Evolutionary conservation across 225 moss, liverwort and hornwort genomes (phyloP).

Genomic region (Marchantia polymorpha): DNA sequence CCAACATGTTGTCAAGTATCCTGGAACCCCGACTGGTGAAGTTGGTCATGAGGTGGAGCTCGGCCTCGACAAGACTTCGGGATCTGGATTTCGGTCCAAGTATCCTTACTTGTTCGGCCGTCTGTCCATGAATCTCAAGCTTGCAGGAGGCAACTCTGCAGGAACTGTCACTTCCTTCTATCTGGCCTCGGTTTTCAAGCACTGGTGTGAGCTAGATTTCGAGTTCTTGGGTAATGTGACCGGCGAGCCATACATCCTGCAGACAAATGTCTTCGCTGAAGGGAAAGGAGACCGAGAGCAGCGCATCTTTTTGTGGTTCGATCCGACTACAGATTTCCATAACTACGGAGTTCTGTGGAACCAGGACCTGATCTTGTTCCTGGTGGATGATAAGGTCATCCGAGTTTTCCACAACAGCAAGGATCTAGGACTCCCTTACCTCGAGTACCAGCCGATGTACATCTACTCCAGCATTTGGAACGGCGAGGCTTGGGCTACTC

Average conservation of each 20-base stretch:
- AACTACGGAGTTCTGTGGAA: constrained; percentile 64
- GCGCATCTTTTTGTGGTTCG: constrained; percentile 47
- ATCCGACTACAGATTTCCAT: constrained; percentile 51
- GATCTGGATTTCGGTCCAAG: constrained; percentile 44
- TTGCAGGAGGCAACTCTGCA: constrained; percentile 31
- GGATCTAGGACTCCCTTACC: constrained; percentile 51
- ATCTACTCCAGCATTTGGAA: constrained; percentile 68
- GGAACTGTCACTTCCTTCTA: constrained; percentile 44
- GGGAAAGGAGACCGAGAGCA: constrained; percentile 35
- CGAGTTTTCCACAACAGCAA: constrained; percentile 61
- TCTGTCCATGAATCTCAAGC: constrained; percentile 40
- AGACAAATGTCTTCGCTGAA: constrained; percentile 19
- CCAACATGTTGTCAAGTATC: not conserved
- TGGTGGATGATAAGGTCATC: constrained; percentile 55
- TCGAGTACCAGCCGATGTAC: constrained; percentile 68
- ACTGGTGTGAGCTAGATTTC: constrained; percentile 18
- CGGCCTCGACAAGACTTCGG: constrained; percentile 4
- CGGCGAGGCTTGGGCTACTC: constrained; percentile 64
- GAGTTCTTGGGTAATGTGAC: constrained; percentile 12
- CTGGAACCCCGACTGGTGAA: not conserved
- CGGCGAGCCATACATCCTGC: constrained; percentile 9
- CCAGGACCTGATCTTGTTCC: constrained; percentile 54
- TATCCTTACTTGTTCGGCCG: constrained; percentile 28
- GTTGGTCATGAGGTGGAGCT: not conserved
- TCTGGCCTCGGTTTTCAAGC: not conserved